Evolutionary conservation across 2,329 filamentous ascomycete species (phyloP), one percentile per base, ranked within the genome.

Genomic region (Hymenoscyphus occultus): DNA sequence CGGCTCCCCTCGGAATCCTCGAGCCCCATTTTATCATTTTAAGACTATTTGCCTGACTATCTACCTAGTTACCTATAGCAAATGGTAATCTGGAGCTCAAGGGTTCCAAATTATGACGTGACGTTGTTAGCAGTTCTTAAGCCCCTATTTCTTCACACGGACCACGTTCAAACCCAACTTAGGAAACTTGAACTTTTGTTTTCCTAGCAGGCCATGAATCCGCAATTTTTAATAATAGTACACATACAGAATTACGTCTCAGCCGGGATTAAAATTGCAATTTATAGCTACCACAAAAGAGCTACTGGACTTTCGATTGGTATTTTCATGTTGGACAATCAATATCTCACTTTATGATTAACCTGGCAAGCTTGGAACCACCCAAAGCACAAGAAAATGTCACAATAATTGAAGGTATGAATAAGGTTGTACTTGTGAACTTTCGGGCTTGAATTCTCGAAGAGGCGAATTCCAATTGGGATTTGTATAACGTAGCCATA

Each of bases 41-140:
- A 35, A 35, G 35, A 35, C 35, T 35, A 35, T 4, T 35, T 35
- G 35, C 35, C 35, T 35, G 9, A 35, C 28, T 28, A 28, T 28
- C 28, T 3, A 28, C 28, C 28, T 28, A 28, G 28, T 28, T 28
- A 62, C 66, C 68, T 39, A 65, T 67, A 60, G 39, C 31, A 39
- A 12, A 39, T 51, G 13, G 32, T 35, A 57, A 39, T 13, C 56
- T 19, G 28, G 28, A 28, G 28, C 28, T 28, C 6, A 28, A 35
- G 22, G 12, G 14, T 51, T 51, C 4, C 22, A 35, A 35, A 35
- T 35, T 35, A 9, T 16, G 16, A 14, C 28, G 16, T 40, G 28
- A 51, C 16, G 39, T 48, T 35, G 19, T 10, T 39, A 54, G 22
- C 13, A 48, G 22, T 61, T 61, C 28, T 16, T 28, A 16, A 51